phyloP scores from a whole-genome alignment of 78 protist species.

The Speleostelium caveatum region DNA sequence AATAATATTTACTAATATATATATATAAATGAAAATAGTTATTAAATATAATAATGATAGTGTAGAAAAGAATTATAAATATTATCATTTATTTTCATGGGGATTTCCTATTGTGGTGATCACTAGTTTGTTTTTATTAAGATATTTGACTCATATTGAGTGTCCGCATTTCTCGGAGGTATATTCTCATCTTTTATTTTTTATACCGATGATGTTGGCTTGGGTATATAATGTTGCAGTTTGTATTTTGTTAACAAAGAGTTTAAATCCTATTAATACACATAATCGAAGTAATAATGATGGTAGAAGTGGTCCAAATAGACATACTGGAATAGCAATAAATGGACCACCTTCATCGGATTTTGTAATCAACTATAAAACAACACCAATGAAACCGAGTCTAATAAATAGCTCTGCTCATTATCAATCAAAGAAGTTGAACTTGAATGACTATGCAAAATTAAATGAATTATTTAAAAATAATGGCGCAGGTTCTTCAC shows the following conservation, averaged over 20 bases:
- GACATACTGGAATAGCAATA: no score
- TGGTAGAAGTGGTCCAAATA: no score
- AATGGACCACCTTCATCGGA: no score
- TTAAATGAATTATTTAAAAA: no score
- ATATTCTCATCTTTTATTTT: slow-evolving; percentile 45
- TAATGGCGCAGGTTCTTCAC: no score
- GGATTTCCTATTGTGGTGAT: slow-evolving; percentile 22
- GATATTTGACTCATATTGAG: not conserved
- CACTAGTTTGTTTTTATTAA: not conserved
- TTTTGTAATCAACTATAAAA: no score
- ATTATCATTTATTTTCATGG: slow-evolving; percentile 34
- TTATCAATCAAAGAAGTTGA: no score
- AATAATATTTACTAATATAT: no score
- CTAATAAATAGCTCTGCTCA: no score
- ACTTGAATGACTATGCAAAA: no score
- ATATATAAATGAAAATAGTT: not conserved
- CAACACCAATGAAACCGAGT: no score
- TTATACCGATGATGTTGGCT: slow-evolving; percentile 25
- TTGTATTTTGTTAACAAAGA: slow-evolving; percentile 4
- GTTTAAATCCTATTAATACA: not conserved
- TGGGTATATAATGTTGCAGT: slow-evolving; percentile 29
- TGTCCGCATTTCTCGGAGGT: not conserved
- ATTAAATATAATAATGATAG: slow-evolving; percentile 47
- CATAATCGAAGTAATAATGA: no score
- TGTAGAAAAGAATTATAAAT: slow-evolving; percentile 32